Percentiles rank a stretch among this genome's conserved stretches.
Conservation (phyloP, 257 asterid species). For the Salvia hispanica region DNA sequence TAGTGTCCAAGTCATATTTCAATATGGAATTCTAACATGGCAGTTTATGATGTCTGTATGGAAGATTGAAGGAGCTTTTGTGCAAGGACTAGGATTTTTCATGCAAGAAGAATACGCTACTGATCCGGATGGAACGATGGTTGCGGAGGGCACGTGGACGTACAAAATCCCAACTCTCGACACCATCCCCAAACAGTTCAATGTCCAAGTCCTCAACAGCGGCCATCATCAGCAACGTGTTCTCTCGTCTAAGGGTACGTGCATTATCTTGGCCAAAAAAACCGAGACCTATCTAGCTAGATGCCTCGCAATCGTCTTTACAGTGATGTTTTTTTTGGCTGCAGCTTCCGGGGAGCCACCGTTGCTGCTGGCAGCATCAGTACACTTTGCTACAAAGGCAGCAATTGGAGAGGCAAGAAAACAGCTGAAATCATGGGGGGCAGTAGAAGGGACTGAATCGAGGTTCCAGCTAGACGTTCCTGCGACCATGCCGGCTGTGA, state of each 20-base stretch:
- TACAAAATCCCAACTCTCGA: conserved; percentile 82
- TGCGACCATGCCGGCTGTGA: conserved; percentile 71
- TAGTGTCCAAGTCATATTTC: no score
- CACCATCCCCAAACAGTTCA: conserved; percentile 63
- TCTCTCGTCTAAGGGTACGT: conserved; percentile 78
- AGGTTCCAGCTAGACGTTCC: conserved; percentile 62
- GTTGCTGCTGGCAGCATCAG: conserved; percentile 68
- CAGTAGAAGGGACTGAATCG: conserved; percentile 40
- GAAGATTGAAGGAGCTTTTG: conserved; percentile 84
- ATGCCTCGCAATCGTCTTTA: no score
- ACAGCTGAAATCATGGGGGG: conserved; percentile 62
- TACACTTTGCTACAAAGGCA: conserved; percentile 71
- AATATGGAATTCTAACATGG: no score
- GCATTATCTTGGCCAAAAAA: background rate
- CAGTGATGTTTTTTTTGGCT: background rate
- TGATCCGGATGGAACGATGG: conserved; percentile 57
- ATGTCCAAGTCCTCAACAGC: conserved; percentile 61
- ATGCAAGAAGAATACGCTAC: conserved; percentile 75
- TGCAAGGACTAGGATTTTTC: conserved; percentile 83
- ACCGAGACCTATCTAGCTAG: no score
- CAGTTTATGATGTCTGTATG: no score
- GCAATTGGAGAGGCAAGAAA: conserved; percentile 71
- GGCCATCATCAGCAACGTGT: conserved; percentile 61
- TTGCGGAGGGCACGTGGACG: conserved; percentile 67
- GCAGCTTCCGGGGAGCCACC: conserved; percentile 90